Evolutionary conservation across 2,329 filamentous ascomycete species (phyloP), one percentile per base, ranked within the genome.

Genomic region (Colletotrichum siamense): DNA sequence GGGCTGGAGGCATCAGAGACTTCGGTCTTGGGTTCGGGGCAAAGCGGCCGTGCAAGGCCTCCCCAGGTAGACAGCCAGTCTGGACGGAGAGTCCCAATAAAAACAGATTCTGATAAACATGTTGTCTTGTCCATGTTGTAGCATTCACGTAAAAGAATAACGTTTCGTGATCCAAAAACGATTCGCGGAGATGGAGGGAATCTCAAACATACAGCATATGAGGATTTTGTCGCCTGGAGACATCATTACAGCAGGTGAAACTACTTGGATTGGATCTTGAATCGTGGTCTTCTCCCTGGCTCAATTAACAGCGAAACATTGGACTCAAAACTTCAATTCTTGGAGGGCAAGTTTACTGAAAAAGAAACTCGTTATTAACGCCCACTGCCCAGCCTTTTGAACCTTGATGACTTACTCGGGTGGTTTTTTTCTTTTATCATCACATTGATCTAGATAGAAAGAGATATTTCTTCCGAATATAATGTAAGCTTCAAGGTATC

Each of bases 31-130:
- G 63, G 82, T 82, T 80, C 80, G 81, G 82, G 82, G 81, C 75
- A 66, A 71, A 36, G 71, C 72, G 75, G 75, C 79, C 79, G 79
- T 77, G 76, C 82, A 79, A 82, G 75, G 79, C 80, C 81, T 81
- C 82, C 75, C 72, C 66, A 65, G 61, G 73, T 77, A 78, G 79
- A 82, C 78, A 80, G 82, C 82, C 83, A 84, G 82, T 83, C 82
- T 80, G 83, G 82, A 86, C 84, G 86, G 83, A 86, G 84, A 86
- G 82, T 85, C 83, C 82, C 80, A 81, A 68, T 84, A 80, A 82
- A 82, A 85, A 85, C 84, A 83, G 79, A 80, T 78, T 76, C 78
- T 76, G 78, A 77, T 72, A 71, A 78, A 80, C 75, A 36, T 57
- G 49, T 71, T 44, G 30, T 28, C 3, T 4, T 26, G 18, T n/a